Percentiles rank a stretch among this genome's conserved stretches.
Evolutionary conservation across 2,329 filamentous ascomycete species (phyloP).

Genomic region (Alternaria sp.): DNA sequence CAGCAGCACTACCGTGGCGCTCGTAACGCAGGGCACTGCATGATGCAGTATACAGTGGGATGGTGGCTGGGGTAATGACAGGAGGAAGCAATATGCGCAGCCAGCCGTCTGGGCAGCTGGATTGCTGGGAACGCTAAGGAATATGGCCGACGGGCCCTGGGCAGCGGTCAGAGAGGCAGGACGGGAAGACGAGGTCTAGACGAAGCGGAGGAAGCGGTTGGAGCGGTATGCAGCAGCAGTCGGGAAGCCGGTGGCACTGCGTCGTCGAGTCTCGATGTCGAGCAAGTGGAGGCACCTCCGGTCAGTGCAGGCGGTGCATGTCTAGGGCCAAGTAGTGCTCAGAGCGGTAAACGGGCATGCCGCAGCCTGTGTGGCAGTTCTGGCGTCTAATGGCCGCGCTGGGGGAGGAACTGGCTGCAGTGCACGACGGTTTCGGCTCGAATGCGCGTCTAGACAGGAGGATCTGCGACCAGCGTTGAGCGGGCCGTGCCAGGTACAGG

Average conservation of each 20-base stretch:
- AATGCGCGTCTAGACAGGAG: conserved; percentile 15
- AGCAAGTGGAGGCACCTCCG: conserved; percentile 1
- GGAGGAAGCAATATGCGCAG: conserved; percentile 5
- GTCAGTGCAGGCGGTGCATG: conserved; percentile 1
- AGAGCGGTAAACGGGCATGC: conserved; percentile 15
- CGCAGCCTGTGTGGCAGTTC: conserved; percentile 11
- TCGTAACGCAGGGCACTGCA: neutral
- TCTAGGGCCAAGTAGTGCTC: neutral
- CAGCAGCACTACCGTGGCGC: conserved; percentile 7
- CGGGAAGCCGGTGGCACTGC: conserved; percentile 2
- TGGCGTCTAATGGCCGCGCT: conserved; percentile 15
- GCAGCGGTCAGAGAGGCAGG: neutral
- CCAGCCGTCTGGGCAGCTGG: neutral
- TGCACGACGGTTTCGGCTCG: conserved; percentile 2
- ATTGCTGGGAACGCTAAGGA: neutral
- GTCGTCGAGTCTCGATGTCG: neutral
- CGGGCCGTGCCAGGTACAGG: conserved; percentile 29
- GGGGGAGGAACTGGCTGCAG: conserved; percentile 8
- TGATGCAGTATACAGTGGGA: conserved; percentile 2
- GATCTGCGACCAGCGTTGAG: conserved; percentile 21
- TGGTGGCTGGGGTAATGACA: conserved; percentile 5
- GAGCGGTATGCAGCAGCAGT: neutral
- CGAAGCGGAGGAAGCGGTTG: neutral
- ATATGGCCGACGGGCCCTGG: conserved; percentile 1
- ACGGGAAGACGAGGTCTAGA: neutral